A percentile compares a stretch with the other conserved stretches of the same genome.
Evolutionary conservation across 805 yeast species (phyloP).

Genomic region (Wickerhamiella parazyma): DNA sequence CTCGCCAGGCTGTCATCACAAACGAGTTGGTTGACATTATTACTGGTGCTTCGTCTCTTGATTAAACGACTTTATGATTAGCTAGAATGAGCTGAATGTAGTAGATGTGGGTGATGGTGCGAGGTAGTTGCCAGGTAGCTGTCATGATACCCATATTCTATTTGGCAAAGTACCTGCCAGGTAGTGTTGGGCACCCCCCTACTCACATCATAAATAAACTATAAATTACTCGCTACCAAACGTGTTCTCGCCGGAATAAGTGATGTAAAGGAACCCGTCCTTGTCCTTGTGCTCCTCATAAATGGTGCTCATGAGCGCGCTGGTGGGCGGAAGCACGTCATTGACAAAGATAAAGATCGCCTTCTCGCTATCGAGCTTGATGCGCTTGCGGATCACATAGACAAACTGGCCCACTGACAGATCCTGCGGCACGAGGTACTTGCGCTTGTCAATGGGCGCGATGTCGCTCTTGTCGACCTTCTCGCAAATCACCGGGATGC

Average conservation of each 20-base stretch:
- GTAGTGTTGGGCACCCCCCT: neutral
- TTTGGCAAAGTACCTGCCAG: too few species aligned
- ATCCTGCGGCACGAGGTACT: constrained; percentile 91
- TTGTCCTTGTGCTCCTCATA: constrained; percentile 96
- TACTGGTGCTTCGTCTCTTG: constrained; percentile 98
- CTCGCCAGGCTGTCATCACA: constrained; percentile 98
- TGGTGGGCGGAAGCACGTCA: constrained; percentile 95
- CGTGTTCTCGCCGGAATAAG: constrained; percentile 95
- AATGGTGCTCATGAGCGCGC: constrained; percentile 87
- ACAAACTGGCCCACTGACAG: constrained; percentile 97
- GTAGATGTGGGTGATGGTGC: too few species aligned
- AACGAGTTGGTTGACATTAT: constrained; percentile 98
- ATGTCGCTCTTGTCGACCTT: constrained; percentile 93
- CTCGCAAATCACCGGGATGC: constrained; percentile 96
- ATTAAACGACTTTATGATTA: constrained; percentile 32
- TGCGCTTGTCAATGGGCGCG: constrained; percentile 92
- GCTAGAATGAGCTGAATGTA: neutral
- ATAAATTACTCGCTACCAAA: constrained; percentile 40
- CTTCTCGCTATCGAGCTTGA: constrained; percentile 90
- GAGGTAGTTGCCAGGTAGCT: too few species aligned
- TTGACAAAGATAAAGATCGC: constrained; percentile 95
- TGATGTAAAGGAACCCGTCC: constrained; percentile 91
- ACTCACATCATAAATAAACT: neutral
- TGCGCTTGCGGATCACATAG: constrained; percentile 91
- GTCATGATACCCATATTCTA: too few species aligned